phyloP scores from a whole-genome alignment of 805 yeast genomes.

The Kodamaea neixiangensis region DNA sequence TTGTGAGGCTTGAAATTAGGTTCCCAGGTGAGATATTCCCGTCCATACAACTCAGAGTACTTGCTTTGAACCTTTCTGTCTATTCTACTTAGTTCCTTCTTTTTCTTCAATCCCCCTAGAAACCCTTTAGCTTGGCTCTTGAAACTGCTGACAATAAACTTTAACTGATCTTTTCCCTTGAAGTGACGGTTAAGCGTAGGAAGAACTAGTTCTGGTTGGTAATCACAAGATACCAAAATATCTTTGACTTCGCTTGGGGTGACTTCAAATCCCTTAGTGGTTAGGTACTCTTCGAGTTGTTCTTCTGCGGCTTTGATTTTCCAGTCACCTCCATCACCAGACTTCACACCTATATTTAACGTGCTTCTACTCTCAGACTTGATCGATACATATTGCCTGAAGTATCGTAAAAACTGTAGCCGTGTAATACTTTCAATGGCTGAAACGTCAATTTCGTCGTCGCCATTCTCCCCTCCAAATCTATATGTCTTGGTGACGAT shows the following conservation, averaged over 20 bases:
- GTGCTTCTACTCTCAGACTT: conserved; percentile 16
- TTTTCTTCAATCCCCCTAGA: background rate
- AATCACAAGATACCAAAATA: background rate
- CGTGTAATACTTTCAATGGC: conserved; percentile 33
- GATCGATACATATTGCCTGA: conserved; percentile 14
- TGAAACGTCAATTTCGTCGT: conserved; percentile 34
- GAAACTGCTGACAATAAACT: background rate
- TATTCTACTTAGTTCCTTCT: background rate
- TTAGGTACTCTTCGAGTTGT: background rate
- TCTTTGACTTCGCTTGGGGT: background rate
- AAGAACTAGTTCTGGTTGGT: background rate
- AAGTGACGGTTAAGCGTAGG: background rate
- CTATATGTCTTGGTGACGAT: conserved; percentile 46
- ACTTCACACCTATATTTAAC: conserved; percentile 14
- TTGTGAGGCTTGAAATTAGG: conserved; percentile 2
- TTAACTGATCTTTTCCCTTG: background rate
- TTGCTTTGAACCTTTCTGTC: background rate
- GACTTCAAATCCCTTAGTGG: background rate
- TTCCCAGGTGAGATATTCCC: background rate
- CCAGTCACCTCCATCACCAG: conserved; percentile 12
- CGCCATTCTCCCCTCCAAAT: conserved; percentile 35
- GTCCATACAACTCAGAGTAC: background rate
- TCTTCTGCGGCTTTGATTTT: conserved; percentile 4
- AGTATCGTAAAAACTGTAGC: conserved; percentile 14
- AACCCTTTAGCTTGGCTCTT: background rate